phyloP scores from a whole-genome alignment of 2,329 filamentous ascomycete genomes.

The Trichothecium sympodiale region DNA sequence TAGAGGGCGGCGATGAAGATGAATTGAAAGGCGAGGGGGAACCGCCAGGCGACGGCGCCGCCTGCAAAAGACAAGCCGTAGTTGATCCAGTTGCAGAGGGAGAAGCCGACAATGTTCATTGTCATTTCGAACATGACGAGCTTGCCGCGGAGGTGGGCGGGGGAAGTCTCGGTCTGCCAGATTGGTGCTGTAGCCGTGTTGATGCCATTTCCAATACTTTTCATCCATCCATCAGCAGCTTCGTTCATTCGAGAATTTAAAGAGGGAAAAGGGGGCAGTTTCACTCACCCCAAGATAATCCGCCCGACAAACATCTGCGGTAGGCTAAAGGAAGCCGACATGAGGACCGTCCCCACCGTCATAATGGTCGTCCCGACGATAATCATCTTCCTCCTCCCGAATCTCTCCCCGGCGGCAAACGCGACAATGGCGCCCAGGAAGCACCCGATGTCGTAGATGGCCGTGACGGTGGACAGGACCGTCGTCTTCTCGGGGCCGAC shows the following conservation, averaged over 20 bases:
- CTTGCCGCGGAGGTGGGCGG: constrained; percentile 18
- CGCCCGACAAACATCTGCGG: constrained; percentile 16
- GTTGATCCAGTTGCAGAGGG: constrained; percentile 26
- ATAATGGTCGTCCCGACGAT: constrained; percentile 10
- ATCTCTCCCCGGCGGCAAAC: constrained; percentile 26
- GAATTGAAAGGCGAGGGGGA: constrained; percentile 34
- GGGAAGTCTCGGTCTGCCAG: constrained; percentile 25
- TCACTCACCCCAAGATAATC: constrained; percentile 7
- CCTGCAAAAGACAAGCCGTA: constrained; percentile 26
- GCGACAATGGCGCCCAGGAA: constrained; percentile 32
- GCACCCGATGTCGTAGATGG: constrained; percentile 36
- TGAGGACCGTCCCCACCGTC: constrained; percentile 4
- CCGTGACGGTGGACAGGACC: constrained; percentile 7
- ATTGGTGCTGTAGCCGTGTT: constrained; percentile 25
- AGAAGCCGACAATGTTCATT: constrained; percentile 20
- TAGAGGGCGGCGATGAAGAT: constrained; percentile 23
- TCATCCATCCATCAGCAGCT: neutral
- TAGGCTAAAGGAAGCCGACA: constrained; percentile 6
- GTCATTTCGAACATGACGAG: constrained; percentile 21
- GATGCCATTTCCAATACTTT: constrained; percentile 32
- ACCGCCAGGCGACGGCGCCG: constrained; percentile 26
- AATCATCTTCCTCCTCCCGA: constrained; percentile 29
- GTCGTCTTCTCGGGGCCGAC: constrained; percentile 21
- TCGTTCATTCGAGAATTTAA: neutral
- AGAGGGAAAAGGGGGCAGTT: neutral